Conservation (phyloP, 495 filamentous ascomycete species). For the Penicillium simplicissimum region DNA sequence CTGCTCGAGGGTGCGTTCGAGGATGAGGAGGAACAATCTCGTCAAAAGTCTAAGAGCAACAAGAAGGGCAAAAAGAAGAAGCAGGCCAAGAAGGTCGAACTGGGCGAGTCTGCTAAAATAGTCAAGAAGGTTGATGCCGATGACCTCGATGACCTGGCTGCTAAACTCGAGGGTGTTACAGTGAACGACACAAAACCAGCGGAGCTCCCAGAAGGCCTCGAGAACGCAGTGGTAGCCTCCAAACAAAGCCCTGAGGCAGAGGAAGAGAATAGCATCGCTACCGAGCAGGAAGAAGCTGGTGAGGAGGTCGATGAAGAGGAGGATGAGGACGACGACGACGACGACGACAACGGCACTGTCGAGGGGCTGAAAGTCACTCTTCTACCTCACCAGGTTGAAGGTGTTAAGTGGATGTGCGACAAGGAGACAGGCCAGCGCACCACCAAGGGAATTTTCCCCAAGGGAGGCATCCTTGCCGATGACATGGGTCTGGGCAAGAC, state of each 20-base stretch:
- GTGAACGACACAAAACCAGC: slow-evolving; percentile 43
- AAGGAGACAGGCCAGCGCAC: slow-evolving; percentile 81
- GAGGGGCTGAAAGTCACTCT: slow-evolving; percentile 85
- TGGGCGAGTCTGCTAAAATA: slow-evolving; percentile 37
- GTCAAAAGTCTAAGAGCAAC: slow-evolving; percentile 52
- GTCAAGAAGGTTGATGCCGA: slow-evolving; percentile 29
- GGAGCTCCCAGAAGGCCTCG: slow-evolving; percentile 10
- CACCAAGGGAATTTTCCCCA: slow-evolving; percentile 71
- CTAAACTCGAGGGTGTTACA: slow-evolving; percentile 59
- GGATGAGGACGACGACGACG: slow-evolving; percentile 52
- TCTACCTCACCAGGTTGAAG: slow-evolving; percentile 89
- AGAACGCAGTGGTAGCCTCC: slow-evolving; percentile 35
- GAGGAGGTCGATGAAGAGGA: slow-evolving; percentile 51
- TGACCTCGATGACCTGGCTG: slow-evolving; percentile 55
- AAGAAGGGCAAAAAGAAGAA: slow-evolving; percentile 48
- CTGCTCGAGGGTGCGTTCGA: slow-evolving; percentile 85
- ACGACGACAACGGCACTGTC: slow-evolving; percentile 70
- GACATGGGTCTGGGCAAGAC: slow-evolving; percentile 97
- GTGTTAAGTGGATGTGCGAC: slow-evolving; percentile 88
- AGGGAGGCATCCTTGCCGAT: slow-evolving; percentile 86
- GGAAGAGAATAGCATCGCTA: slow-evolving; percentile 21
- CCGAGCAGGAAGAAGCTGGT: slow-evolving; percentile 53
- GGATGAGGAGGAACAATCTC: slow-evolving; percentile 68
- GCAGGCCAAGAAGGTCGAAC: slow-evolving; percentile 33
- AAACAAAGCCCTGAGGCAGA: slow-evolving; percentile 23